Conservation (phyloP, 2,329 filamentous ascomycete genomes). For the Penicillium brasilianum region DNA sequence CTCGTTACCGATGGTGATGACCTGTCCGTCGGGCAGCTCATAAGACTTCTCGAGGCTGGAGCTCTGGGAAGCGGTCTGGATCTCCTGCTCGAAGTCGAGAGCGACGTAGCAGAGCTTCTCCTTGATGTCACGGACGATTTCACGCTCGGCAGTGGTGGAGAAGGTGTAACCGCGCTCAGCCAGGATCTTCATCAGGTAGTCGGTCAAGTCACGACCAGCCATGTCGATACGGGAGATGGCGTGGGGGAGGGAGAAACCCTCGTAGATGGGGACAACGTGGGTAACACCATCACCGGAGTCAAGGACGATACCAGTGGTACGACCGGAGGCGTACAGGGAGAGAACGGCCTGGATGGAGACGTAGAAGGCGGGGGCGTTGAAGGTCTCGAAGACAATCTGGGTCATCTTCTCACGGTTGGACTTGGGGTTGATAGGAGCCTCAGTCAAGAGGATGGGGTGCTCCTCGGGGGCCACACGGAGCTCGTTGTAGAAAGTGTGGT, state of each 20-base stretch:
- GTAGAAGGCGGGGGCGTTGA: constrained; percentile 99
- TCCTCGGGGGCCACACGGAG: constrained; percentile 99
- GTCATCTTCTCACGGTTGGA: constrained; percentile 99
- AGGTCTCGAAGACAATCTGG: constrained; percentile 99
- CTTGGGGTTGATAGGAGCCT: constrained; percentile 99
- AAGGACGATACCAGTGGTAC: constrained; percentile 99
- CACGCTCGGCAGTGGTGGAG: constrained; percentile 99
- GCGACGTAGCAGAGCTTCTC: constrained; percentile 99
- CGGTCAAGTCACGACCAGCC: constrained; percentile 99
- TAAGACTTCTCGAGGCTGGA: constrained; percentile 99
- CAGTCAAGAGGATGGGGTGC: constrained; percentile 98
- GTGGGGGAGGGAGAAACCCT: constrained; percentile 99
- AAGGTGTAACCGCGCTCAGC: constrained; percentile 99
- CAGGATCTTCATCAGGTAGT: constrained; percentile 99
- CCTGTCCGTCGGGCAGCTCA: constrained; percentile 98
- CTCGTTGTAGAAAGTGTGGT: constrained; percentile 99
- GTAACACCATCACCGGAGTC: constrained; percentile 99
- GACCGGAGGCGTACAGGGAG: constrained; percentile 98
- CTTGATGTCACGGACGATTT: constrained; percentile 99
- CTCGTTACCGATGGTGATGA: constrained; percentile 99
- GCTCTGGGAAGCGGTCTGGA: constrained; percentile 98
- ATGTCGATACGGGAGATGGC: constrained; percentile 99
- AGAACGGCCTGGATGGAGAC: constrained; percentile 99
- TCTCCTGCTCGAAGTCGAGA: constrained; percentile 99
- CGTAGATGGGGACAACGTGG: constrained; percentile 99